These are phyloP conservation scores for Blastocystis sp. DNA, from an alignment of 352 stramenopile genomes.

Conservation along the genomic window DNA sequence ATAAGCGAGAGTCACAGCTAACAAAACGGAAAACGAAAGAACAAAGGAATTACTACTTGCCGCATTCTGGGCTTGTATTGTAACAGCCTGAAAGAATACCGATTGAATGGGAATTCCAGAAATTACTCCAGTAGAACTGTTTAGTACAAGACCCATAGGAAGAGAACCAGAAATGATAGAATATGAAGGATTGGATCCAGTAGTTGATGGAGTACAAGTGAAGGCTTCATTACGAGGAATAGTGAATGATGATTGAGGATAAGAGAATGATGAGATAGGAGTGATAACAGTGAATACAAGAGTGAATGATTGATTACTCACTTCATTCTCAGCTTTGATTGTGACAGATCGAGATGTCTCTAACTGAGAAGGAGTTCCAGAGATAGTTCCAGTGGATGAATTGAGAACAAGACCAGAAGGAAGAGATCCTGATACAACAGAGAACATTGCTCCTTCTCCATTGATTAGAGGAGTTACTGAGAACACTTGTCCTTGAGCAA, in stretches of 20 bases:
- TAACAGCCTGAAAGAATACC: background rate
- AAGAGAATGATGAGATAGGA: background rate
- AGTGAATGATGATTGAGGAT: background rate
- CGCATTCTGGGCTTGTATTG: background rate
- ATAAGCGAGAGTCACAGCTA: background rate
- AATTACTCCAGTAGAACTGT: background rate
- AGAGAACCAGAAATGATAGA: too few species aligned
- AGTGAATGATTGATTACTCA: too few species aligned
- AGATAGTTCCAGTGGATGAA: too few species aligned
- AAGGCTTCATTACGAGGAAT: background rate
- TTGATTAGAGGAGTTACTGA: too few species aligned
- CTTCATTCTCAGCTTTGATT: too few species aligned
- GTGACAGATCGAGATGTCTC: too few species aligned
- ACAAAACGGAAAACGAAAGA: background rate
- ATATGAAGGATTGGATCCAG: too few species aligned
- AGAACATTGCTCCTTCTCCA: too few species aligned
- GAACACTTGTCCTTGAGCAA: too few species aligned
- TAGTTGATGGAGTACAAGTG: background rate
- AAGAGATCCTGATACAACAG: too few species aligned
- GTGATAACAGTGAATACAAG: background rate
- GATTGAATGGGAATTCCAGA: background rate
- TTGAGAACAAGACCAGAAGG: too few species aligned
- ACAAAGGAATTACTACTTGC: background rate
- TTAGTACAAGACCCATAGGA: background rate
- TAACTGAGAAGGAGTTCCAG: too few species aligned